Percentiles rank a stretch among this genome's conserved stretches.
Conservation (phyloP, 805 yeast genomes). For the Candida dajiaensis region DNA sequence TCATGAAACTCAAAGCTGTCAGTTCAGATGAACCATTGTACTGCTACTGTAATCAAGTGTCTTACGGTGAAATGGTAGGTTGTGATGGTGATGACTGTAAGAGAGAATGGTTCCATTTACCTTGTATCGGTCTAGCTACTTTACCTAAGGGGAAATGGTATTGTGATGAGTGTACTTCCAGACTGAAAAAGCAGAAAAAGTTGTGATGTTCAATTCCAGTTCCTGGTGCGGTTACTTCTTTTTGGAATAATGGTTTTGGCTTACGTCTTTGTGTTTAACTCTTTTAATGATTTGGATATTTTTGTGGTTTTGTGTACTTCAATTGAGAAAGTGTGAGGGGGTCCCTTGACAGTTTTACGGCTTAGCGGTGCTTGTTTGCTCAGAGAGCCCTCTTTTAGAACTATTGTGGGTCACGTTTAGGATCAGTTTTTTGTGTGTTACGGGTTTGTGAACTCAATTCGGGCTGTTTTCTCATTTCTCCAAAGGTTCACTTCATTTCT, state of each 20-base stretch:
- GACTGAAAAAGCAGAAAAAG: constrained; percentile 33
- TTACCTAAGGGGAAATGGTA: constrained; percentile 86
- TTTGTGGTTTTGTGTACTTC: background rate
- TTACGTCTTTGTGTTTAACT: background rate
- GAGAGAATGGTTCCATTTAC: constrained; percentile 93
- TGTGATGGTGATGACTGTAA: constrained; percentile 93
- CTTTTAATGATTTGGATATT: background rate
- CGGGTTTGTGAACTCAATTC: too few relatives aligned
- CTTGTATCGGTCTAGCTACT: constrained; percentile 81
- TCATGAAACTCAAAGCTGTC: background rate
- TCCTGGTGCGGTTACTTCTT: too few relatives aligned
- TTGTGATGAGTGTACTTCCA: constrained; percentile 55
- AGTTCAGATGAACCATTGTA: constrained; percentile 69
- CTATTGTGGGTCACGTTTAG: too few relatives aligned
- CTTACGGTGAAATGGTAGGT: constrained; percentile 98
- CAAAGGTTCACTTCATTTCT: too few relatives aligned
- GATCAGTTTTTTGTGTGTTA: too few relatives aligned
- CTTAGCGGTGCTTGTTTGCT: too few relatives aligned
- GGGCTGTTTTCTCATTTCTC: too few relatives aligned
- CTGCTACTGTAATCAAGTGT: constrained; percentile 94
- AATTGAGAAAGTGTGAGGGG: background rate
- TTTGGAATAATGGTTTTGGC: too few relatives aligned
- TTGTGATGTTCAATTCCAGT: background rate
- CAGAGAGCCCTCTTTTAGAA: too few relatives aligned
- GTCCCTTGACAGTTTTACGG: too few relatives aligned